A percentile compares a stretch with the other conserved stretches of the same genome.
Conservation (phyloP, 2,329 filamentous ascomycete genomes). For the Nannizziopsis barbatae region DNA sequence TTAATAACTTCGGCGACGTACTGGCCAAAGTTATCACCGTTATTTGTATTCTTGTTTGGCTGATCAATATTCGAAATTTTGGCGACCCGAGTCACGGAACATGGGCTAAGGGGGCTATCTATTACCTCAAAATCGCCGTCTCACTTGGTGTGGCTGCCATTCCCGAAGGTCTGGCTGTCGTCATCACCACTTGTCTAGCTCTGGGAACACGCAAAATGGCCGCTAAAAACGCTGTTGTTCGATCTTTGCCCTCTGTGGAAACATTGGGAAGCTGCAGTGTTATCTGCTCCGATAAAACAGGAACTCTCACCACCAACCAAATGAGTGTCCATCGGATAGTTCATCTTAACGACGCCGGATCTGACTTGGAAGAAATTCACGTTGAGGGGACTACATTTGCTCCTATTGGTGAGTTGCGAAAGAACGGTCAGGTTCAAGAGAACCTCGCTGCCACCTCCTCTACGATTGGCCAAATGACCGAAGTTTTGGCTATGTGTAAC, state of each 20-base stretch:
- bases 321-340: constrained; percentile 97
- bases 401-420: constrained; percentile 63
- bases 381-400: constrained; percentile 89
- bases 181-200: constrained; percentile 96
- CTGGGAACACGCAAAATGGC: constrained; percentile 98
- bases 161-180: constrained; percentile 90
- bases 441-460: constrained; percentile 60
- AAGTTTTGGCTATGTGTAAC: constrained; percentile 69
- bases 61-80: constrained; percentile 98
- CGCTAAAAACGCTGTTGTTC: constrained; percentile 91
- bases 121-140: constrained; percentile 98
- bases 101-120: constrained; percentile 95
- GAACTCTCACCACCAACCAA: constrained; percentile 94
- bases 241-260: constrained; percentile 91
- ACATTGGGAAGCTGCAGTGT: constrained; percentile 98
- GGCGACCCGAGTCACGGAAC: constrained; percentile 84
- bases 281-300: constrained; percentile 98
- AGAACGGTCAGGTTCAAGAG: constrained; percentile 55
- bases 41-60: constrained; percentile 92
- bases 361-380: constrained; percentile 69
- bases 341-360: constrained; percentile 63
- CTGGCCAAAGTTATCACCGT: constrained; percentile 96
- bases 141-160: constrained; percentile 97
- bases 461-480: constrained; percentile 67
- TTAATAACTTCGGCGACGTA: constrained; percentile 94